phyloP scores from a whole-genome alignment of 345 rosid genomes.

The Gossypium arboreum region DNA sequence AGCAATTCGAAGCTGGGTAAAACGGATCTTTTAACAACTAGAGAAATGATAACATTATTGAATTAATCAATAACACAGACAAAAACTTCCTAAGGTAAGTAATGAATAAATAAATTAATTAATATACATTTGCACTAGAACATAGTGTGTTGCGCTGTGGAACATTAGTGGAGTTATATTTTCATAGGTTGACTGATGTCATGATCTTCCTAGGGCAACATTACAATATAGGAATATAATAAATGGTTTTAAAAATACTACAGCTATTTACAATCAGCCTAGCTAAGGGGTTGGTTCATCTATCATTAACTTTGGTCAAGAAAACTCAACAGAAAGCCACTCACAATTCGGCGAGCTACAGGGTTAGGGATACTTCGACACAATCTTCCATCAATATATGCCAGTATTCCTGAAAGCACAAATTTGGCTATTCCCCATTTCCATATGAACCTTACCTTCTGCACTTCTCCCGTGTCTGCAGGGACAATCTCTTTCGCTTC shows the following conservation, averaged over 20 bases:
- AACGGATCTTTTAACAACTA: too few relatives aligned
- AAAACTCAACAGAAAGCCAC: conserved; percentile 78
- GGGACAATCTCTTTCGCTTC: conserved; percentile 31
- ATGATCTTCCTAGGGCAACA: background rate
- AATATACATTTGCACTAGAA: too few relatives aligned
- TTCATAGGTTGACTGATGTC: background rate
- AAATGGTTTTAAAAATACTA: background rate
- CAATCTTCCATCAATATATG: conserved; percentile 84
- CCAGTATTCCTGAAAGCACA: conserved; percentile 65
- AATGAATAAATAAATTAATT: too few relatives aligned
- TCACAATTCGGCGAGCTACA: conserved; percentile 83
- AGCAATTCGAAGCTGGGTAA: too few relatives aligned
- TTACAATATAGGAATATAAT: background rate
- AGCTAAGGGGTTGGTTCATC: conserved; percentile 11
- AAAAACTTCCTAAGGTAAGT: too few relatives aligned
- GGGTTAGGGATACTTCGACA: conserved; percentile 86
- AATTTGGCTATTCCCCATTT: conserved; percentile 71
- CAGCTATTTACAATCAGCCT: background rate
- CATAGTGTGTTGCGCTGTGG: too few relatives aligned
- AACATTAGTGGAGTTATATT: background rate
- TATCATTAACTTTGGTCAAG: conserved; percentile 46
- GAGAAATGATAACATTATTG: too few relatives aligned
- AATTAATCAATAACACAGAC: too few relatives aligned
- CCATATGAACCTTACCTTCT: conserved; percentile 51
- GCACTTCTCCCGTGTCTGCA: conserved; percentile 23